Conservation (phyloP, 306 rosid genomes). For the Cucurbita pepo region DNA sequence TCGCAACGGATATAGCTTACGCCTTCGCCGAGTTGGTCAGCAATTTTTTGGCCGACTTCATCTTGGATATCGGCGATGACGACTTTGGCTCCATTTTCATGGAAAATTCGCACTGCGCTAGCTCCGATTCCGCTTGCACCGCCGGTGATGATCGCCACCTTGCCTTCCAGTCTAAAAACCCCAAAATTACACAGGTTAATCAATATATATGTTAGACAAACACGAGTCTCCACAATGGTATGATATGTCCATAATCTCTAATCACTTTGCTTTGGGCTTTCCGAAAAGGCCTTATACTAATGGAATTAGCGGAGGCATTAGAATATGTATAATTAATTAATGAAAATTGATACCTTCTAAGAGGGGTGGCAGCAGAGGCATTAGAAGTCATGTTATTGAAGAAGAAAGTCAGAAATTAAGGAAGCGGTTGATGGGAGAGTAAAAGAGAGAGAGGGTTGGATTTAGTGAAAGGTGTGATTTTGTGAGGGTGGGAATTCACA, state of each 20-base stretch:
- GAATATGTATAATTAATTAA: too few relatives aligned
- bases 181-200: neutral
- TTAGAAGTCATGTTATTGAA: neutral
- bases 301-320: too few relatives aligned
- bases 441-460: neutral
- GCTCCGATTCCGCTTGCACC: constrained; percentile 29
- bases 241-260: too few relatives aligned
- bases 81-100: constrained; percentile 17
- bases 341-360: neutral
- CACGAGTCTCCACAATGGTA: too few relatives aligned
- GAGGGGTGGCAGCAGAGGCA: neutral
- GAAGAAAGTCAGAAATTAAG: neutral
- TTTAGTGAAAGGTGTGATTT: neutral
- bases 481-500: neutral
- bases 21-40: constrained; percentile 10
- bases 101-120: constrained; percentile 15
- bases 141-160: constrained; percentile 25
- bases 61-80: constrained; percentile 24
- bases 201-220: too few relatives aligned
- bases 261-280: too few relatives aligned
- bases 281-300: too few relatives aligned
- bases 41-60: constrained; percentile 12
- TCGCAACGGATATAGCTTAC: constrained; percentile 16
- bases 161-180: constrained; percentile 13
- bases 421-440: neutral